Conservation (phyloP, 371 early-diverging fungal genomes). For the Encephalitozoon intestinalis region DNA sequence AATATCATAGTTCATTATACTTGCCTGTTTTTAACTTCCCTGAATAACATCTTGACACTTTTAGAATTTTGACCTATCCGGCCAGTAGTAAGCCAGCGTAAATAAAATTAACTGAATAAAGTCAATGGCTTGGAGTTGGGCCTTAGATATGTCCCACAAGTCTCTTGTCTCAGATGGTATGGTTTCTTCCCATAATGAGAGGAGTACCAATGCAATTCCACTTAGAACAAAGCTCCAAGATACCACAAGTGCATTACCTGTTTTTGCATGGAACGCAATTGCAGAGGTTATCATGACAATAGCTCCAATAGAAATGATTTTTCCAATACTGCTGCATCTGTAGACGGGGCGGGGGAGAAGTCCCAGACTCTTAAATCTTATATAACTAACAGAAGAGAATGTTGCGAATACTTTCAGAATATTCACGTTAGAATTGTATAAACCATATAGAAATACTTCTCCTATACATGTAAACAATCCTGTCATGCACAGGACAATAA, state of each 20-base stretch:
- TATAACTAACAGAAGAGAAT: not conserved
- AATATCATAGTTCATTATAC: too few species aligned
- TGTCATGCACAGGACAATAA: not conserved
- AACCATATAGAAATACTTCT: not conserved
- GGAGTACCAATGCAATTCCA: not conserved
- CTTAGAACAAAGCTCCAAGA: not conserved
- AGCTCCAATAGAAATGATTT: not conserved
- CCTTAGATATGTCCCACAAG: not conserved
- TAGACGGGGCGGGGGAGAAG: not conserved
- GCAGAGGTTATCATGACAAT: not conserved
- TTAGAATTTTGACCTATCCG: not conserved
- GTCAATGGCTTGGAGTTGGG: not conserved
- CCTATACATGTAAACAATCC: not conserved
- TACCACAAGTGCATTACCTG: not conserved
- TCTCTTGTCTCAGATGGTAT: not conserved
- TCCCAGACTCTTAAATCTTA: not conserved
- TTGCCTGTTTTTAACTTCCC: too few species aligned
- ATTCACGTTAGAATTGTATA: not conserved
- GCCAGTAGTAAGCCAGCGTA: not conserved
- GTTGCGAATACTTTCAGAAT: not conserved
- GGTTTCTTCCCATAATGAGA: not conserved
- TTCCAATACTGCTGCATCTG: not conserved
- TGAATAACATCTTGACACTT: too few species aligned
- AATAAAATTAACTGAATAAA: not conserved
- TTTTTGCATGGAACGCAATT: not conserved